These are phyloP conservation scores for Berberis vulgaris DNA, from an alignment of 164 flowering plant genomes.

Conservation along the genomic window DNA sequence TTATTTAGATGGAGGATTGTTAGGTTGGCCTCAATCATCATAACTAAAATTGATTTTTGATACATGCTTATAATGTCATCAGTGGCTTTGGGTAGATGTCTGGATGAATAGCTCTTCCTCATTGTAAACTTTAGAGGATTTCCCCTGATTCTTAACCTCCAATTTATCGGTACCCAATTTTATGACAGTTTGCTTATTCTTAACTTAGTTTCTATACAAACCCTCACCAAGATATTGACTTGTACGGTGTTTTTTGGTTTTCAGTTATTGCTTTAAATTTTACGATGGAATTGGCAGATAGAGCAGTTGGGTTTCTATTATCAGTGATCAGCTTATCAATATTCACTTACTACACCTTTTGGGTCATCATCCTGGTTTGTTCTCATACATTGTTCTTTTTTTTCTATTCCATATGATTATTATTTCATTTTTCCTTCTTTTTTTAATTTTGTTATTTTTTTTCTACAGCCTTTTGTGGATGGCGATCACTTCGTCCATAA, in stretches of 20 bases:
- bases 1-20: no score
- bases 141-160: no score
- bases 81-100: no score
- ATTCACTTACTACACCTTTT: slow-evolving; percentile 89
- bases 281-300: slow-evolving; percentile 83
- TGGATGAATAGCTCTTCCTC: no score
- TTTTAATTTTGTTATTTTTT: background rate
- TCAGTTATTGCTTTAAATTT: slow-evolving; percentile 2
- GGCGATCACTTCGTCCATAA: slow-evolving; percentile 79
- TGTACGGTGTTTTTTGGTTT: background rate
- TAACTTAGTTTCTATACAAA: no score
- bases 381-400: background rate
- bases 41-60: no score
- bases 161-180: no score
- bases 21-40: no score
- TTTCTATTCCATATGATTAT: background rate
- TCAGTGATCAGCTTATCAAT: slow-evolving; percentile 67
- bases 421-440: background rate
- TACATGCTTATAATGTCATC: no score
- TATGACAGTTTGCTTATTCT: no score
- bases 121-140: no score
- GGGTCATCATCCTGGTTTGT: slow-evolving; percentile 97
- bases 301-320: slow-evolving; percentile 67
- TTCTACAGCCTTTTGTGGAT: slow-evolving; percentile 90
- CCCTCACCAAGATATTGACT: no score